Conservation (phyloP, 1,284 basidiomycete species). For the Cerrena zonata region DNA sequence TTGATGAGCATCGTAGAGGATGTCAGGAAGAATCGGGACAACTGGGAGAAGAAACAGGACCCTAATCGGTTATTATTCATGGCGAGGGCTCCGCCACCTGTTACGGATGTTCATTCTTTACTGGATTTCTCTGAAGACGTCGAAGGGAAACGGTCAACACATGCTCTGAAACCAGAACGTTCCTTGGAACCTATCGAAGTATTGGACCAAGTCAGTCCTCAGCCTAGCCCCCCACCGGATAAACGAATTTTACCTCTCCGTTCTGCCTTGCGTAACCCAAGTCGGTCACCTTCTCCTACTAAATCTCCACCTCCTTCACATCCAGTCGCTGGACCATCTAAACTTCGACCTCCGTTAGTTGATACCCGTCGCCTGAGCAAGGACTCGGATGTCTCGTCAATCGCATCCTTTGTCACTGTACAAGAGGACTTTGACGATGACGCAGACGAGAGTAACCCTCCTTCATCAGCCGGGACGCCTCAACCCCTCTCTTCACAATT, state of each 20-base stretch:
- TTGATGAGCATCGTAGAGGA: constrained; percentile 67
- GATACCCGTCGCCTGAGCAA: constrained; percentile 5
- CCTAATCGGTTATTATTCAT: constrained; percentile 26
- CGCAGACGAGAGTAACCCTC: neutral
- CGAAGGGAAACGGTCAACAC: constrained; percentile 4
- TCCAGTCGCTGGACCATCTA: constrained; percentile 2
- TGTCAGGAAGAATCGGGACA: constrained; percentile 40
- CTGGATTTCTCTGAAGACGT: constrained; percentile 7
- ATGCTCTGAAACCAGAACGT: neutral
- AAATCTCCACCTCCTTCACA: neutral
- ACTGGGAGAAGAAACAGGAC: constrained; percentile 21
- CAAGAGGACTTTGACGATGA: constrained; percentile 17
- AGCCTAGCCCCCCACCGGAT: neutral
- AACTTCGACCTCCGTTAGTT: neutral
- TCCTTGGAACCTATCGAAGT: constrained; percentile 1
- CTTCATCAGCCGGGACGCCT: neutral
- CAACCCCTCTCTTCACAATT: neutral
- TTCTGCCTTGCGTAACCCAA: constrained; percentile 4
- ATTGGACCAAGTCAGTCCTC: neutral
- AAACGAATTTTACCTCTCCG: neutral
- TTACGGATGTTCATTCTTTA: constrained; percentile 15
- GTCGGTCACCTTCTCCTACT: constrained; percentile 6
- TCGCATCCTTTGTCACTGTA: constrained; percentile 52
- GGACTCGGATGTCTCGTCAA: constrained; percentile 44
- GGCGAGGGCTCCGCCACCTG: constrained; percentile 35